Conservation (phyloP, 2,329 filamentous ascomycete species). For the Fusarium armeniacum region DNA sequence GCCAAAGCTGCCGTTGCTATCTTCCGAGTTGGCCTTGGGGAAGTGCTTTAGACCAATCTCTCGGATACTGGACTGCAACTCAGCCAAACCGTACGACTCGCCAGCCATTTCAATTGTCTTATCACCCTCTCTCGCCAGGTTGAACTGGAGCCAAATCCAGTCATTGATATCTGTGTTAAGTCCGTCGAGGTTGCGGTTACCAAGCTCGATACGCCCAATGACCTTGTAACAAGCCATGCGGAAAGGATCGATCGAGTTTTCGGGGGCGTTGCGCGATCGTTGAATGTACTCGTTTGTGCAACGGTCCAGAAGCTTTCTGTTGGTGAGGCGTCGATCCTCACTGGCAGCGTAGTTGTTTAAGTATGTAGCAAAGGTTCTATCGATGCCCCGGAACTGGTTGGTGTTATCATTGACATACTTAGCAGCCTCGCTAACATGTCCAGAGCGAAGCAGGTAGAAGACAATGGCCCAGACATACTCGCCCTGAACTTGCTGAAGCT, state of each 20-base stretch:
- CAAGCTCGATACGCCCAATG: slow-evolving; percentile 82
- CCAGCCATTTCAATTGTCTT: slow-evolving; percentile 73
- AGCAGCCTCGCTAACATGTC: slow-evolving; percentile 85
- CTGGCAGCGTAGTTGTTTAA: slow-evolving; percentile 86
- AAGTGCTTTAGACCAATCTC: slow-evolving; percentile 96
- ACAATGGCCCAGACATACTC: slow-evolving; percentile 95
- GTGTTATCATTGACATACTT: slow-evolving; percentile 86
- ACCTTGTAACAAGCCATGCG: slow-evolving; percentile 98
- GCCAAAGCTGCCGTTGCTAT: slow-evolving; percentile 81
- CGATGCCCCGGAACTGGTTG: slow-evolving; percentile 87
- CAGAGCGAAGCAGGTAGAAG: slow-evolving; percentile 90
- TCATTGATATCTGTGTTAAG: slow-evolving; percentile 76
- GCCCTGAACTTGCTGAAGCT: slow-evolving; percentile 82
- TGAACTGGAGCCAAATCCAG: slow-evolving; percentile 81
- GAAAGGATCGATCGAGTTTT: slow-evolving; percentile 92
- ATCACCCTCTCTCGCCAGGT: slow-evolving; percentile 75
- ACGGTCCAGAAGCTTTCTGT: slow-evolving; percentile 83
- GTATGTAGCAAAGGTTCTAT: slow-evolving; percentile 90
- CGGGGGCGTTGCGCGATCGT: slow-evolving; percentile 84
- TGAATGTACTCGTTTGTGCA: slow-evolving; percentile 93
- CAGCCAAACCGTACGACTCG: slow-evolving; percentile 74
- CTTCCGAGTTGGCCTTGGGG: slow-evolving; percentile 82
- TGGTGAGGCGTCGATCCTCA: slow-evolving; percentile 79
- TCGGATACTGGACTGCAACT: slow-evolving; percentile 82
- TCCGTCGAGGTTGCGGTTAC: slow-evolving; percentile 73